Evolutionary conservation across 2,329 filamentous ascomycete species (phyloP), one percentile per base, ranked within the genome.

Genomic region (Aspergillus aculeatus): DNA sequence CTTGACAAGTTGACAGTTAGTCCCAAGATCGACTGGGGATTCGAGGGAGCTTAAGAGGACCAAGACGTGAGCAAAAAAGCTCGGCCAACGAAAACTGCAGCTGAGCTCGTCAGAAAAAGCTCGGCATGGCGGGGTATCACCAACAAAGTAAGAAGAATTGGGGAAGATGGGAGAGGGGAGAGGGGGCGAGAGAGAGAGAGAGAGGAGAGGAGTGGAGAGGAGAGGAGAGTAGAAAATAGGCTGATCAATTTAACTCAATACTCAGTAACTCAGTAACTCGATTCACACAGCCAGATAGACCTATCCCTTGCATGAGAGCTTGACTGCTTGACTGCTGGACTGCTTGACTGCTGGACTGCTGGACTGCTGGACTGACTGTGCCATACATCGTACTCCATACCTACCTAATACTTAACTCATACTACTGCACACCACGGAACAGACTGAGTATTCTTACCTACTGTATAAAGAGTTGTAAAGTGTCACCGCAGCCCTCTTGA

Each of bases 61-160:
- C 38, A 44, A 44, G 38, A 44, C n/a, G 38, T 44, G 38, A 44
- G 38, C 38, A 16, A 44, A 44, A 44, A 44, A 44, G 16, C 14
- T 44, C 38, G 38, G 16, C 38, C 38, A 44, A 44, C 38, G 38
- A 44, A 44, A 44, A 2, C 16, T 19, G 38, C 38, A 44, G 38
- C 38, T 44, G 38, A 44, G 38, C 38, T 44, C 38, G 38, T 44
- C 16, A 44, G 24, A 53, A 61, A 58, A 60, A 47, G 54, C 59
- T 61, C 59, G 59, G 59, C 59, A 61, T 58, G 50, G 59, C 59
- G 59, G 55, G 58, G 58, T 54, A 59, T 56, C 49, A 57, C 29
- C 32, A 57, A 56, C 38, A 56, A 24, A 50, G 24, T 14, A 12
- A 24, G 26, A 41, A 9, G 51, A 54, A 19, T 38, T n/a, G 48